A percentile compares a stretch with the other conserved stretches of the same genome.
Conservation (phyloP, 1,139 yeast genomes). For the Ogataea hybrid region DNA sequence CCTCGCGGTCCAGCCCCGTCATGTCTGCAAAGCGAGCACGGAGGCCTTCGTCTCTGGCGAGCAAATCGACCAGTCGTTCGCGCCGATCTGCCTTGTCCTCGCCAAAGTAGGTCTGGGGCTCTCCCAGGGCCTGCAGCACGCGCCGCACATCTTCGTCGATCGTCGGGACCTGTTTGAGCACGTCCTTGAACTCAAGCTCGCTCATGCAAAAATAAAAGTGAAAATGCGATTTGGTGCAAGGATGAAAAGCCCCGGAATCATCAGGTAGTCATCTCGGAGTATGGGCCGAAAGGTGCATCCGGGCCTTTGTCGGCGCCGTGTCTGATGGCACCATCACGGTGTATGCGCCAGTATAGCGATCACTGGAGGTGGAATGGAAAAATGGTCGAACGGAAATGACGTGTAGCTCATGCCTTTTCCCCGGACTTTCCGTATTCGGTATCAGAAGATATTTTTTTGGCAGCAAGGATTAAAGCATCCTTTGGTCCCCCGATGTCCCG, state of each 20-base stretch:
- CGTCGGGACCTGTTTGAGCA: slow-evolving; percentile 44
- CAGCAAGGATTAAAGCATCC: slow-evolving; percentile 4
- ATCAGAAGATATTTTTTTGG: slow-evolving; percentile 1
- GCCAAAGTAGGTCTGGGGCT: slow-evolving; percentile 56
- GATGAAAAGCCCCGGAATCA: background rate
- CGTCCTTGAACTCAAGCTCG: slow-evolving; percentile 1
- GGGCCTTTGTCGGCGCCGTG: background rate
- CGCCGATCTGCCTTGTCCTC: slow-evolving; percentile 66
- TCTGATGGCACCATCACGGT: background rate
- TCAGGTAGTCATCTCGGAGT: slow-evolving; percentile 6
- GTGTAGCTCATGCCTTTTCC: slow-evolving; percentile 15
- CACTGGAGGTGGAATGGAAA: slow-evolving; percentile 5
- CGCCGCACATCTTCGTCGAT: slow-evolving; percentile 58
- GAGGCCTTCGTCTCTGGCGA: slow-evolving; percentile 27
- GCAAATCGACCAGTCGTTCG: slow-evolving; percentile 48
- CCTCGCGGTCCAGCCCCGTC: slow-evolving; percentile 26
- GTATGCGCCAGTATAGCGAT: background rate
- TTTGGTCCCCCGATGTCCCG: slow-evolving; percentile 12
- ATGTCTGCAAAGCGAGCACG: slow-evolving; percentile 11
- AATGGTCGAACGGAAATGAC: slow-evolving; percentile 12
- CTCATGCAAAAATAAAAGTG: background rate
- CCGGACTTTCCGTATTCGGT: slow-evolving; percentile 17
- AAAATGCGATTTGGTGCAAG: background rate
- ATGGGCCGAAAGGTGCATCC: background rate
- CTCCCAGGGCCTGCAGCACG: slow-evolving; percentile 47